These are phyloP conservation scores for Microthlaspi erraticum DNA, from an alignment of 345 rosid genomes.

Conservation along the genomic window DNA sequence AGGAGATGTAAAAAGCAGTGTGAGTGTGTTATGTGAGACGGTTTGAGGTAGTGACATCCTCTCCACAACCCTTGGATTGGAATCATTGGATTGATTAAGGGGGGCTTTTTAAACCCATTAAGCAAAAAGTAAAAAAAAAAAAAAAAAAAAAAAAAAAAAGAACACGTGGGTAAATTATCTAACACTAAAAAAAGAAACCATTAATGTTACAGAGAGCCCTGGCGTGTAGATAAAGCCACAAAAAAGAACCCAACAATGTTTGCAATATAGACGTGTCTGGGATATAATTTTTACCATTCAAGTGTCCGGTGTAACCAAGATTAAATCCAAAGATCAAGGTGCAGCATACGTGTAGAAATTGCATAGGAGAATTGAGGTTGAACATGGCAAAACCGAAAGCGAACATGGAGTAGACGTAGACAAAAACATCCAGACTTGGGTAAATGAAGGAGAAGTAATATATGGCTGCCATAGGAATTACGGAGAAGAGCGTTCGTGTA, in stretches of 20 bases:
- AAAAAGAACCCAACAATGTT: not conserved
- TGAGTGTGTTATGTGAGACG: too few relatives aligned
- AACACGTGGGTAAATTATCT: too few relatives aligned
- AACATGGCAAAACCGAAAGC: not conserved
- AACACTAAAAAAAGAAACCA: too few relatives aligned
- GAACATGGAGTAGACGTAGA: conserved; percentile 12
- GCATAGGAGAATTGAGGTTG: conserved; percentile 12
- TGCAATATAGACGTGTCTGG: not conserved
- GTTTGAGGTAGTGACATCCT: too few relatives aligned
- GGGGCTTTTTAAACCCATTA: too few relatives aligned
- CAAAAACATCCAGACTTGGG: not conserved
- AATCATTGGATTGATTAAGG: too few relatives aligned
- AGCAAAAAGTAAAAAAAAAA: too few relatives aligned
- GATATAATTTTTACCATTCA: not conserved
- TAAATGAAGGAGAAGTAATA: not conserved
- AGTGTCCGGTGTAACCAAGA: not conserved
- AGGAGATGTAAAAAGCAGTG: too few relatives aligned
- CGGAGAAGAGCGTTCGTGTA: not conserved
- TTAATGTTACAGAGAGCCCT: not conserved
- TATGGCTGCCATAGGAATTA: not conserved
- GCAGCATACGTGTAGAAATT: not conserved
- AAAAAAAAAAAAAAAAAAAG: too few relatives aligned
- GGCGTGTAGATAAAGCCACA: not conserved
- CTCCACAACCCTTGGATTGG: too few relatives aligned
- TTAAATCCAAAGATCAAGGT: not conserved